Evolutionary conservation across 192 early-diverging fungal species (phyloP).

Genomic region (Linderina pennispora): DNA sequence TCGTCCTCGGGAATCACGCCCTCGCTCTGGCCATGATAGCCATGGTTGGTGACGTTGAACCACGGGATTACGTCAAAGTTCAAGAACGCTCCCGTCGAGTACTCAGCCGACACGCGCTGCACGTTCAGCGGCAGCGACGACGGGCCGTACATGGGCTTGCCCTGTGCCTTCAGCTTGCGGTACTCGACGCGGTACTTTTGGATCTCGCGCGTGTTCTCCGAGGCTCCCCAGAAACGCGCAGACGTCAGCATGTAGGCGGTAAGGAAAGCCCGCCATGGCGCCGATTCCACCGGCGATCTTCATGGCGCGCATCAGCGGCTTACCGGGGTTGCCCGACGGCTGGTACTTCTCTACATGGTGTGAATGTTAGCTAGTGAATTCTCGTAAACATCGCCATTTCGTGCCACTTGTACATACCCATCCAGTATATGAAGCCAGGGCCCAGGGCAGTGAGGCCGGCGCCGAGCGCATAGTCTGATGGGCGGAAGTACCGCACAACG

Average conservation of each 20-base stretch:
- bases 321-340: conserved; percentile 42
- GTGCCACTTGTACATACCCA: conserved; percentile 81
- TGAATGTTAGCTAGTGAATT: too few species aligned
- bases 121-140: conserved; percentile 50
- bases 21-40: conserved; percentile 58
- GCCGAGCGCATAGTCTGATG: conserved; percentile 65
- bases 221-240: conserved; percentile 88
- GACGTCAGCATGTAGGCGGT: conserved; percentile 58
- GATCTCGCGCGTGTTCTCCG: conserved; percentile 80
- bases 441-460: conserved; percentile 57
- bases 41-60: conserved; percentile 78
- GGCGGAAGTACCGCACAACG: conserved; percentile 86
- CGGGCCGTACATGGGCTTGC: conserved; percentile 62
- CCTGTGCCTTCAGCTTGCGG: conserved; percentile 52
- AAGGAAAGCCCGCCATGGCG: conserved; percentile 68
- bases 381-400: too few species aligned
- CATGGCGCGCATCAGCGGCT: conserved; percentile 47
- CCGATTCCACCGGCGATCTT: conserved; percentile 48
- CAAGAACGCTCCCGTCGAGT: conserved; percentile 61
- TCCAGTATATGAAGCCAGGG: conserved; percentile 65
- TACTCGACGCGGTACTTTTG: conserved; percentile 62
- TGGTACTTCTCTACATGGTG: conserved; percentile 45
- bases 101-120: conserved; percentile 55
- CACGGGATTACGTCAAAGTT: conserved; percentile 63
- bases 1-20: conserved; percentile 40